Evolutionary conservation across 768 basidiomycete genomes (phyloP).

Genomic region (Tylopilus felleus): DNA sequence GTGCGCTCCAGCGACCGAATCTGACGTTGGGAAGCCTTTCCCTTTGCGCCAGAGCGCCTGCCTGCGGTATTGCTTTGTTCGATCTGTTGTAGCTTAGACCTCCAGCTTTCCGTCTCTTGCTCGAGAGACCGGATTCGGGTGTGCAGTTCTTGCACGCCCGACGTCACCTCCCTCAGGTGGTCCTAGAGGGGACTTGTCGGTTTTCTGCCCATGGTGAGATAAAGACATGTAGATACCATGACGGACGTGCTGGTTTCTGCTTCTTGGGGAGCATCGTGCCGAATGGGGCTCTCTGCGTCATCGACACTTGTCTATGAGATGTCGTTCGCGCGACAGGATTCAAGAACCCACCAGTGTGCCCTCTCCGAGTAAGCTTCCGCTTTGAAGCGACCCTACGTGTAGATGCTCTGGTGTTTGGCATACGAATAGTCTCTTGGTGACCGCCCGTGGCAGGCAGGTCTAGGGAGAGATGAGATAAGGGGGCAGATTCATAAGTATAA

Average conservation of each 20-base stretch:
- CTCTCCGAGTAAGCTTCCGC: neutral
- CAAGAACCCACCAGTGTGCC: neutral
- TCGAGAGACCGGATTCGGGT: constrained; percentile 9
- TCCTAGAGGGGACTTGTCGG: neutral
- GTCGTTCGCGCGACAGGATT: neutral
- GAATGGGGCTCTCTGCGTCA: neutral
- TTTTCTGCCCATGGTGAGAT: neutral
- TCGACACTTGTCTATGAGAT: neutral
- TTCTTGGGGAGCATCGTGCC: neutral
- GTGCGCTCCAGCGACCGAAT: constrained; percentile 11
- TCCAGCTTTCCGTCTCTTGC: constrained; percentile 5
- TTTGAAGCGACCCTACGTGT: neutral
- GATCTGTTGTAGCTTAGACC: neutral
- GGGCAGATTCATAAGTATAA: neutral
- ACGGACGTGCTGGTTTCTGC: neutral
- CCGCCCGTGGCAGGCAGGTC: neutral
- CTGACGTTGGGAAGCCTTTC: neutral
- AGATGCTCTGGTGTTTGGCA: constrained; percentile 12
- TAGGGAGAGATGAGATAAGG: neutral
- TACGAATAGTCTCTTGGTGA: neutral
- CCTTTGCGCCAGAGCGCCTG: neutral
- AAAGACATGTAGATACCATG: constrained; percentile 7
- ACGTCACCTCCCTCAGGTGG: constrained; percentile 3
- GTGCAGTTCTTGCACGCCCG: constrained; percentile 11
- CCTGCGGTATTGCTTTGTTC: neutral